Evolutionary conservation across 306 rosid species (phyloP), one percentile per base, ranked within the genome.

Genomic region (Acmispon strigosus): DNA sequence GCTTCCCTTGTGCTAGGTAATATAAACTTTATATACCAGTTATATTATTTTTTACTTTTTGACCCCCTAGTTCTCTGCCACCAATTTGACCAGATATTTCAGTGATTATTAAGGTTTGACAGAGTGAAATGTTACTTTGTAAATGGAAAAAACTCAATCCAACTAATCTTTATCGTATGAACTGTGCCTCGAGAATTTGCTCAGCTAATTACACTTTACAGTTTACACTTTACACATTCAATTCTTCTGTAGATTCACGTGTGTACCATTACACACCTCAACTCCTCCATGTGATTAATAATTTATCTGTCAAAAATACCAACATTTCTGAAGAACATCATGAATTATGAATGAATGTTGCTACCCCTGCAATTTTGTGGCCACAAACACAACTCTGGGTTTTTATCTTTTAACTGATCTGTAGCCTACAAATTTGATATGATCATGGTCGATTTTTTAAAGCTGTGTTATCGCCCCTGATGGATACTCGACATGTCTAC

Each of bases 1-100:
- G 96, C 94, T 77, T 86, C 88, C 37, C 85, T 90, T 42, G 88
- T 90, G 50, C 84, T 88, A 70, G 88, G 93, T 79, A 79, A 55
- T 47, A 14, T 85, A 78, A 44, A 18, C 14, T 79, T 12, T 27
- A 13, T 24, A 73, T 15, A 19, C 34, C 19, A 32, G 8, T 57
- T 22, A 41, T 20, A 6, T 68, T 52, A 42, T 45, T n/a, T 47
- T 8, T 10, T 57, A 2, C 32, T 29, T 17, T n/a, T 34, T 22
- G 60, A 10, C 44, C 59, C 22, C 53, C 7, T 37, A 52, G 14
- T 66, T 34, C n/a, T 22, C 6, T 43, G 8, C 3, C 6, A 9
- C 34, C 54, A 50, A 36, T 20, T 45, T 36, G 32, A 51, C 9
- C 19, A 36, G 11, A 55, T 39, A 54, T 55, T 17, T 47, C 17